phyloP scores from a whole-genome alignment of 2,329 filamentous ascomycete species.

The Aspergillus niger region DNA sequence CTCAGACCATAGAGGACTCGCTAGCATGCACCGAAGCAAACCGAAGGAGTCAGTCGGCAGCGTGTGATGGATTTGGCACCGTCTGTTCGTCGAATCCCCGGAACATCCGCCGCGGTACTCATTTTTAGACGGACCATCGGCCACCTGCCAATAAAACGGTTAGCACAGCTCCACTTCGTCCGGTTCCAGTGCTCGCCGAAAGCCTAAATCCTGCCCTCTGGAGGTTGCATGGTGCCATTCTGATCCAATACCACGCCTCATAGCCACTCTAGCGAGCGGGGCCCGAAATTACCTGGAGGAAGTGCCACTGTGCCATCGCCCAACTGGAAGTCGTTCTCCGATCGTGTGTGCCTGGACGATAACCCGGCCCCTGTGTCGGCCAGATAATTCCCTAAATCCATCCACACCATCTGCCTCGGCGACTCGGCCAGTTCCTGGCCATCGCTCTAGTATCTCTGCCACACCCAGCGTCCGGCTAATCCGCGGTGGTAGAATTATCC shows the following conservation, averaged over 20 bases:
- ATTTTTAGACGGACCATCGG: neutral
- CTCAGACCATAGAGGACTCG: neutral
- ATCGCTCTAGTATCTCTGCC: neutral
- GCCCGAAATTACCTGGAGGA: neutral
- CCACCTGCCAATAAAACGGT: neutral
- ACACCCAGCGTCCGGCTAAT: neutral
- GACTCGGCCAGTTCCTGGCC: neutral
- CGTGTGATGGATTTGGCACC: neutral
- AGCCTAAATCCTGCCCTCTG: neutral
- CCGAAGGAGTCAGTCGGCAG: neutral
- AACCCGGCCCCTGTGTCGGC: neutral
- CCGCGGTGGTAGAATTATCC: slow-evolving; percentile 1
- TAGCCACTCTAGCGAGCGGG: neutral
- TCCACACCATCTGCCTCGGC: neutral
- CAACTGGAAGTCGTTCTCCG: neutral
- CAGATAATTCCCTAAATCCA: neutral
- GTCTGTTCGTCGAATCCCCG: neutral
- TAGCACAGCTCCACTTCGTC: neutral
- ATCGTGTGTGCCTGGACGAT: neutral
- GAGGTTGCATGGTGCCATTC: neutral
- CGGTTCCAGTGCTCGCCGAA: neutral
- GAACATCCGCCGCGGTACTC: neutral
- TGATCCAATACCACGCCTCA: neutral
- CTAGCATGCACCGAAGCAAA: too few species aligned
- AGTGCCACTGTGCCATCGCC: neutral